Base-by-base conservation (phyloP, 2,329 filamentous ascomycete species). In the Venturia effusa region DNA sequence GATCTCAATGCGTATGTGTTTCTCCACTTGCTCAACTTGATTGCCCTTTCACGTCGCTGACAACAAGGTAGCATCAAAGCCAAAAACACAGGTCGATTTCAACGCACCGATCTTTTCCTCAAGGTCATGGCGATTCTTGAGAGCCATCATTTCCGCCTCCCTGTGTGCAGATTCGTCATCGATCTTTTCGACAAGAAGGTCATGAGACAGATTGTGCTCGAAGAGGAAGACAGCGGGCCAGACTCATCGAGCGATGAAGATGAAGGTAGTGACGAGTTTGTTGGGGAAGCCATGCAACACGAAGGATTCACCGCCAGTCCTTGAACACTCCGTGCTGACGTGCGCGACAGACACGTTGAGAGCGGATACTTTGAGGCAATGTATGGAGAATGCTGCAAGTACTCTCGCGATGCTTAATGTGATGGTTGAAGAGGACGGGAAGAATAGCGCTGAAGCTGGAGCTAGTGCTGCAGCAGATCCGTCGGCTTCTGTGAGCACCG, bases 121-220 rank as follows among this genome's bases (percentile, higher is more conserved):
- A 90, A 92, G 71, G 87, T 94, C 59, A 87, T 99, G 79, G 84
- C 85, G 10, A 81, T 97, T 60, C 81, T 99, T 65, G 92, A 97
- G 74, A 87, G 85, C 68, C 93, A 96, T 70, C 91, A 95, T 72
- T 97, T 94, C 75, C 85, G 92, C 27, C 82, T 99, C 1, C 88
- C 88, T 1, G 89, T 95, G 34, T 88, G 93, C 66, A 87, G 93
- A 57, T 92, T 96, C 76, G 89, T 96, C 41, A 87, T 97, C 66
- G 94, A 97, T 72, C 78, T 99, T 27, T 99, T 99, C 70, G 93
- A 97, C 71, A 94, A 93, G 76, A 87, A 84, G 65, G 90, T 97
- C 54, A 81, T 97, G 76, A 82, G 92, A 67, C 84, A 85, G 68
- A 89, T 97, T 66, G 89, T 99, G 15, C 86, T 96, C 65, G 88